Evolutionary conservation across 192 early-diverging fungal genomes (phyloP).

Genomic region (Backusella morwellensis): DNA sequence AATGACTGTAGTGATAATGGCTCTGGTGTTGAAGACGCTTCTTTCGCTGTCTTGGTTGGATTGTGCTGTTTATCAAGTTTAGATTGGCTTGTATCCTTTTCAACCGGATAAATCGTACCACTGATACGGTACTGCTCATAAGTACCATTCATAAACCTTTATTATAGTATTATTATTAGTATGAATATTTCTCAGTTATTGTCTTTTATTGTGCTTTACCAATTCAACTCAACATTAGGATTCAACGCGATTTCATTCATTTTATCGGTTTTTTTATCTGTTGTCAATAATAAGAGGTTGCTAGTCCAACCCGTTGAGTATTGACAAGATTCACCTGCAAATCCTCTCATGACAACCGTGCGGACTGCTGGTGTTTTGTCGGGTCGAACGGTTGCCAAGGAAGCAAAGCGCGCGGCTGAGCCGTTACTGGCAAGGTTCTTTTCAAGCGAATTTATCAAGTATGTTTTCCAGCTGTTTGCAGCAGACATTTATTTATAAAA

Average conservation of each 20-base stretch:
- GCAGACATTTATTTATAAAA: not conserved
- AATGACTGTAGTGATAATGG: conserved; percentile 8
- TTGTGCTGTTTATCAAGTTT: not conserved
- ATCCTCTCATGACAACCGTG: conserved; percentile 38
- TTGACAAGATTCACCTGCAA: conserved; percentile 28
- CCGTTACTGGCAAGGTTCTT: conserved; percentile 19
- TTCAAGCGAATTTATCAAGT: conserved; percentile 9
- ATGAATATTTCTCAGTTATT: not conserved
- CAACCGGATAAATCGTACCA: conserved; percentile 24
- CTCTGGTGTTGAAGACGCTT: not conserved
- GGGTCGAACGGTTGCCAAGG: conserved; percentile 21
- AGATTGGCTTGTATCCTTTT: not conserved
- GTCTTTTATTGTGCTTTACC: conserved; percentile 13
- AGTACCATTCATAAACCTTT: conserved; percentile 35
- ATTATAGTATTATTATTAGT: no score
- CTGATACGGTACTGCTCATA: conserved; percentile 39
- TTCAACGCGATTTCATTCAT: conserved; percentile 26
- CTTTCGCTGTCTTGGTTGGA: not conserved
- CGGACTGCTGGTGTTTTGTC: conserved; percentile 31
- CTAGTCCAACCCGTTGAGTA: conserved; percentile 29
- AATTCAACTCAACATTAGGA: conserved; percentile 28
- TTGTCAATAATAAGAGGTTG: conserved; percentile 22
- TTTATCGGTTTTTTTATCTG: conserved; percentile 32
- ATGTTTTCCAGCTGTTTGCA: conserved; percentile 21
- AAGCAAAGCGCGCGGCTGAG: conserved; percentile 13